These are phyloP conservation scores for Fermentozyma sake DNA, from an alignment of 1,139 yeast species.

Conservation along the genomic window DNA sequence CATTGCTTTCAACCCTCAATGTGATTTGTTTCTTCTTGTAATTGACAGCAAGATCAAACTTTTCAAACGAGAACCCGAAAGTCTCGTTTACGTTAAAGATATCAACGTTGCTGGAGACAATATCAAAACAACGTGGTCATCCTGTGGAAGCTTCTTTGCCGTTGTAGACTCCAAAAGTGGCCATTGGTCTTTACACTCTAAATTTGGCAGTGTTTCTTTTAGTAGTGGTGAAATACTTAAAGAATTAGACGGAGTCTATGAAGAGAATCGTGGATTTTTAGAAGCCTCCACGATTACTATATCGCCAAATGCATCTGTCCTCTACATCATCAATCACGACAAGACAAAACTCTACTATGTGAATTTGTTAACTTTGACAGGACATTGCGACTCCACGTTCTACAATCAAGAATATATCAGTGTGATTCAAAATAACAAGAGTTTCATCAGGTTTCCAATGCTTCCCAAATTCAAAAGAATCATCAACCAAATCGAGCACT, in stretches of 20 bases:
- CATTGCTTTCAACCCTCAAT: constrained; percentile 23
- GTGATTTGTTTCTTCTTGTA: constrained; percentile 18
- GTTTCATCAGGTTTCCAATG: constrained; percentile 27
- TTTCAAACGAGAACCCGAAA: constrained; percentile 11
- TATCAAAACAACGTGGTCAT: constrained; percentile 25
- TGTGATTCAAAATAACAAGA: constrained; percentile 17
- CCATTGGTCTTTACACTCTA: constrained; percentile 32
- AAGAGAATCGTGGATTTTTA: constrained; percentile 18
- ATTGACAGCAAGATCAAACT: constrained; percentile 9
- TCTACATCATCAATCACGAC: constrained; percentile 20
- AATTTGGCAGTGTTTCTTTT: constrained; percentile 32
- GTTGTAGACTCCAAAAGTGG: constrained; percentile 18
- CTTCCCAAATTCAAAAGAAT: constrained; percentile 27
- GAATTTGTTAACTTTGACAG: constrained; percentile 17
- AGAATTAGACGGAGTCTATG: constrained; percentile 19
- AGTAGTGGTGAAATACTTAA: constrained; percentile 21
- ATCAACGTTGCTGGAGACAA: constrained; percentile 4
- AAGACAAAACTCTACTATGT: constrained; percentile 18
- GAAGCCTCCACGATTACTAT: constrained; percentile 19
- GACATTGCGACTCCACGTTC: constrained; percentile 15
- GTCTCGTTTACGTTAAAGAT: constrained; percentile 10
- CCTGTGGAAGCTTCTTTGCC: constrained; percentile 33
- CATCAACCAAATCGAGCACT: constrained; percentile 17
- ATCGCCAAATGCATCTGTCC: constrained; percentile 22
- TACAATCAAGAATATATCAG: constrained; percentile 27